A percentile compares a stretch with the other conserved stretches of the same genome.
Conservation (phyloP, 73 alveolate genomes). For the Symbiodinium pilosum region DNA sequence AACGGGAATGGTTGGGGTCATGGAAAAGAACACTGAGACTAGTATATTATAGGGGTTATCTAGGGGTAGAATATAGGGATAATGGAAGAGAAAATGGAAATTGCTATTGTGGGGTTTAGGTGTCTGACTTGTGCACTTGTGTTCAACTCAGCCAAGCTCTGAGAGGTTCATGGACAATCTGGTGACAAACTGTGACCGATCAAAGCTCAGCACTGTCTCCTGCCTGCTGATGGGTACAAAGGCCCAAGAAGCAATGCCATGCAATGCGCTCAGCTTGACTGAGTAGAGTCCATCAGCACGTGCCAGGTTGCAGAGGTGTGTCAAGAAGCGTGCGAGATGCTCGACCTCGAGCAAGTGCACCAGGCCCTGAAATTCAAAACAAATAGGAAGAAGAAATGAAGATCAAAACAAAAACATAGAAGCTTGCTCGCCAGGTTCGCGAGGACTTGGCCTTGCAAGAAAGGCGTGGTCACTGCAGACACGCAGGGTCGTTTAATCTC, state of each 20-base stretch:
- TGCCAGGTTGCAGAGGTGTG: constrained; percentile 62
- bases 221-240: constrained; percentile 75
- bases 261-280: not conserved
- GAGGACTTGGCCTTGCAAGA: constrained; percentile 59
- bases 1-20: no score
- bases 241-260: not conserved
- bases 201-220: constrained; percentile 64
- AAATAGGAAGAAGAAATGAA: not conserved
- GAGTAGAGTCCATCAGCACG: not conserved
- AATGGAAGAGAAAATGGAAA: no score
- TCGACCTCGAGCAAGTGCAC: constrained; percentile 61
- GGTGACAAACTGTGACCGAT: constrained; percentile 73
- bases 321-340: constrained; percentile 79
- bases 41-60: no score
- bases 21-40: no score
- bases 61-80: no score
- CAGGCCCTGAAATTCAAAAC: constrained; percentile 4
- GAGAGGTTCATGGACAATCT: constrained; percentile 89
- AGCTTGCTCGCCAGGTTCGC: constrained; percentile 11
- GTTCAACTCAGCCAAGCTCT: no score
- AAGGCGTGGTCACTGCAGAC: not conserved
- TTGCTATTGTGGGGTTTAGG: no score
- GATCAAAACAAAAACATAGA: not conserved
- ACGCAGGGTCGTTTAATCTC: not conserved
- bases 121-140: no score